Evolutionary conservation across 257 asterid species (phyloP).

Genomic region (Nicotiana otophora): DNA sequence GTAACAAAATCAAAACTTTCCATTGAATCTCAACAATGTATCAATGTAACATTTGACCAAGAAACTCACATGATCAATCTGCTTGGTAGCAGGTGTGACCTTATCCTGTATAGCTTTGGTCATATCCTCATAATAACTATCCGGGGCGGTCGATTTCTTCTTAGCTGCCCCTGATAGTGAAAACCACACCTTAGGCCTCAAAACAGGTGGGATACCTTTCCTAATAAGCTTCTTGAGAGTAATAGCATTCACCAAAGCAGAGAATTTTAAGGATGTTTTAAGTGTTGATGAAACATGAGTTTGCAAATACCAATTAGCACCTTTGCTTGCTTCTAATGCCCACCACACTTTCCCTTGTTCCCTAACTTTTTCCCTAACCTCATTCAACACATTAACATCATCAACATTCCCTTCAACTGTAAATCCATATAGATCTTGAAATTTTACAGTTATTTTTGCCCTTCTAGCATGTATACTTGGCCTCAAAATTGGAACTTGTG

Average conservation of each 20-base stretch:
- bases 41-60: background rate
- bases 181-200: constrained; percentile 95
- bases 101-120: constrained; percentile 65
- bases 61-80: constrained; percentile 88
- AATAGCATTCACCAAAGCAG: constrained; percentile 73
- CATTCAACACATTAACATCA: constrained; percentile 95
- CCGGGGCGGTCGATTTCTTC: constrained; percentile 97
- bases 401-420: constrained; percentile 96
- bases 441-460: constrained; percentile 88
- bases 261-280: constrained; percentile 67
- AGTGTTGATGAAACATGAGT: constrained; percentile 51
- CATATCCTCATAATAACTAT: constrained; percentile 79
- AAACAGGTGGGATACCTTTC: constrained; percentile 87
- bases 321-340: constrained; percentile 86
- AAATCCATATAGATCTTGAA: constrained; percentile 92
- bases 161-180: constrained; percentile 91
- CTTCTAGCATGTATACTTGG: constrained; percentile 90
- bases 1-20: background rate
- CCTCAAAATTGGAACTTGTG: constrained; percentile 63
- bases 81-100: constrained; percentile 90
- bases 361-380: constrained; percentile 94
- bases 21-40: background rate
- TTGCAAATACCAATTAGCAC: constrained; percentile 81
- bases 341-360: constrained; percentile 94
- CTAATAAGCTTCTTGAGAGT: constrained; percentile 86